Evolutionary conservation across 768 basidiomycete species (phyloP).

Genomic region (Termitomyces sp.): DNA sequence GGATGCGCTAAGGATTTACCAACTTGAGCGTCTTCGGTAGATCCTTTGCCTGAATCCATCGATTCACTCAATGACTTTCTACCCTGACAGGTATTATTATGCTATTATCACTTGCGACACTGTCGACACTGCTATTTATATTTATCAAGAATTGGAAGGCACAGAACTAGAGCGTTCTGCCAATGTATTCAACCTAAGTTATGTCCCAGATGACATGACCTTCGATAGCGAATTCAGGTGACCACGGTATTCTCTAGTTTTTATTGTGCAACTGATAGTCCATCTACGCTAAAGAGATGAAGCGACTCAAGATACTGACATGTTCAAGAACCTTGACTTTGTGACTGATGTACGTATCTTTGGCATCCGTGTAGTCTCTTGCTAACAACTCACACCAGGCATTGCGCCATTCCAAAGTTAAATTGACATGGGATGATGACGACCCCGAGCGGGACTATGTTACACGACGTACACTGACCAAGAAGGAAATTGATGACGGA

Average conservation of each 20-base stretch:
- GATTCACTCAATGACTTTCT: not conserved
- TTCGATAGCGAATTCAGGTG: slow-evolving; percentile 81
- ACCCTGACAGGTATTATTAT: slow-evolving; percentile 76
- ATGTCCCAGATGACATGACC: slow-evolving; percentile 83
- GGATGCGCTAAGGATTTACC: slow-evolving; percentile 83
- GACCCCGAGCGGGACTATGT: slow-evolving; percentile 81
- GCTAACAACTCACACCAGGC: slow-evolving; percentile 45
- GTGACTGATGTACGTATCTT: slow-evolving; percentile 73
- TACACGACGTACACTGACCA: slow-evolving; percentile 71
- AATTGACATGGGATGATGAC: slow-evolving; percentile 97
- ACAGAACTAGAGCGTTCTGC: slow-evolving; percentile 96
- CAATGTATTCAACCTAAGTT: slow-evolving; percentile 93
- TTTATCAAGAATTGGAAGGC: slow-evolving; percentile 84
- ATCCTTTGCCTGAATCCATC: slow-evolving; percentile 16
- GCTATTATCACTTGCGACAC: slow-evolving; percentile 89
- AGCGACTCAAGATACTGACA: slow-evolving; percentile 58
- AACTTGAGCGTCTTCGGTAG: slow-evolving; percentile 87
- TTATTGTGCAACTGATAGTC: not conserved
- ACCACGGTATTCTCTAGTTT: not conserved
- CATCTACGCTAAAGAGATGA: slow-evolving; percentile 58
- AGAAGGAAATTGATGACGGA: slow-evolving; percentile 85
- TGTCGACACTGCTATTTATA: slow-evolving; percentile 66
- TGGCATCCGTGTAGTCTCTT: not conserved
- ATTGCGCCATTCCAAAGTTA: slow-evolving; percentile 95
- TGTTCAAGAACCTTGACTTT: slow-evolving; percentile 80